Conservation (phyloP, 2,329 filamentous ascomycete species). For the Metarhizium sp. region DNA sequence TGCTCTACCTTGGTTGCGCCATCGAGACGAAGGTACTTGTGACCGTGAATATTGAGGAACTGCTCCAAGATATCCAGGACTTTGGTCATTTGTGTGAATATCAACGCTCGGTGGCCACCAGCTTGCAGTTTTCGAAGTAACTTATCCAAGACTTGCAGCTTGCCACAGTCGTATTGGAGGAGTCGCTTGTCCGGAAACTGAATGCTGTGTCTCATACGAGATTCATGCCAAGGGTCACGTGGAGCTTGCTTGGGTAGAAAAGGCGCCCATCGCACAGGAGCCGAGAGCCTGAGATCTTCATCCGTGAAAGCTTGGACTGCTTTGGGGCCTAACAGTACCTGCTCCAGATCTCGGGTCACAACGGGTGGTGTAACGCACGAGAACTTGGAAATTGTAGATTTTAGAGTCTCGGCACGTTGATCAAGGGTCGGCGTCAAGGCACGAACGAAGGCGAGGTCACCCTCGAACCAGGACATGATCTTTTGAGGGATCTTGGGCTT, state of each 20-base stretch:
- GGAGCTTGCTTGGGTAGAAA: constrained; percentile 47
- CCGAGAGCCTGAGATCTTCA: constrained; percentile 46
- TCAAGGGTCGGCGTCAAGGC: constrained; percentile 66
- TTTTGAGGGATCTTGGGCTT: constrained; percentile 51
- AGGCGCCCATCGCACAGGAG: constrained; percentile 43
- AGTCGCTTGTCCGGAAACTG: constrained; percentile 94
- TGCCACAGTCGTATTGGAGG: constrained; percentile 96
- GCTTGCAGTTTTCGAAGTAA: constrained; percentile 80
- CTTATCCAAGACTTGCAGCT: constrained; percentile 81
- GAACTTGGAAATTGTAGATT: constrained; percentile 74
- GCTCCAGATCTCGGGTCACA: constrained; percentile 67
- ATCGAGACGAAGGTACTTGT: constrained; percentile 92
- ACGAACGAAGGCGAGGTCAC: constrained; percentile 53
- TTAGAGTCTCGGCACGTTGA: constrained; percentile 61
- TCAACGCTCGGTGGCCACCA: constrained; percentile 85
- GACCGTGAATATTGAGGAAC: constrained; percentile 94
- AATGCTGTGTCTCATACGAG: constrained; percentile 85
- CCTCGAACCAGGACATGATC: constrained; percentile 66
- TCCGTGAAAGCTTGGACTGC: constrained; percentile 49
- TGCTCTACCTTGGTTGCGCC: constrained; percentile 96
- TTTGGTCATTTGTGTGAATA: constrained; percentile 99
- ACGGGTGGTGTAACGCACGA: constrained; percentile 87
- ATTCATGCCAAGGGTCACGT: constrained; percentile 82
- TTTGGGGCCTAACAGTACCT: constrained; percentile 53
- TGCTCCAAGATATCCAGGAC: constrained; percentile 95